Evolutionary conservation across 257 asterid species (phyloP), one percentile per base, ranked within the genome.

Genomic region (Rubia yunnanensis): DNA sequence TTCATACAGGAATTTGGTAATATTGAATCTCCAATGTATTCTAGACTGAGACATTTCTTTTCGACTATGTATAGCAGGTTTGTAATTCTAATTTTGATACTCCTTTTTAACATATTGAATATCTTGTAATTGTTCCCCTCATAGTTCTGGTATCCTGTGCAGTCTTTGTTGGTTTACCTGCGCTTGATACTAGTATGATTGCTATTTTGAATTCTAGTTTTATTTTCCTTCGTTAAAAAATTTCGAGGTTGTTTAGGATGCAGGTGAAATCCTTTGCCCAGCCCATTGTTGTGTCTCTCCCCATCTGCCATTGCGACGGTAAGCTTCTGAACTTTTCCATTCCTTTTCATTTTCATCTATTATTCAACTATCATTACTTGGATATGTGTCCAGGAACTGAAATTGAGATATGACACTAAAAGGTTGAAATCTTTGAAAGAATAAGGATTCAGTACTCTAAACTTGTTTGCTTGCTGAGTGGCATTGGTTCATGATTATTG

Each of bases 21-120:
- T 74, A 82, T 94, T 56, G 97, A 90, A 70, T 88, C 99, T 66
- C 99, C 97, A 24, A 78, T 90, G 96, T 76, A 91, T 76, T 84
- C 97, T 69, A 88, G 95, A 75, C 92, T 90, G 71, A 80, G 90
- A 72, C 95, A 86, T 80, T 94, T 94, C 88, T 94, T 83, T 81
- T 73, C 95, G 67, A 94, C 97, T 66, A 86, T 94, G 69, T 94
- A 85, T 79, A 81, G 69, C 89, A 90, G 97, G 99, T 89, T 28
- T 41, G 74, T 68, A 39, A 18, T 39, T 56, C 46, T 23, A 22
- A 50, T 20, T 17, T 49, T 20, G n/a, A 11, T 63, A 0, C 64
- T 4, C 15, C 35, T 34, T 4, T 17, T 44, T 22, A 24, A 11
- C 36, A 54, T 67, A 46, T 36, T 36, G 35, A 27, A 7, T 58